A percentile compares a stretch with the other conserved stretches of the same genome.
These are phyloP conservation scores for Claviceps sp. DNA, from an alignment of 2,329 filamentous ascomycete species.

Conservation along the genomic window DNA sequence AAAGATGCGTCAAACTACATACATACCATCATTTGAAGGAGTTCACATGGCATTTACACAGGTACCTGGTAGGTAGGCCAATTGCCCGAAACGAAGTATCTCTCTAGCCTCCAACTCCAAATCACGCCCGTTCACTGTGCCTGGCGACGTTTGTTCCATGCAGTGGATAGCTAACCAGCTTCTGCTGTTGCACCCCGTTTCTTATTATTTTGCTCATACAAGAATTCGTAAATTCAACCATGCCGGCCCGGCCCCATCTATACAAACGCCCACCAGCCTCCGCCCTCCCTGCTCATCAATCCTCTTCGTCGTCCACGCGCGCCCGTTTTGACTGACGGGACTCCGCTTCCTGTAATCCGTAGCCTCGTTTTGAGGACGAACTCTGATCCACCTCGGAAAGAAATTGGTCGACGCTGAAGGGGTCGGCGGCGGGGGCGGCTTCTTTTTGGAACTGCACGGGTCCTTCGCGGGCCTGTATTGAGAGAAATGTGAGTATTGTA, in stretches of 20 bases:
- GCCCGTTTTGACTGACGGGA: slow-evolving; percentile 55
- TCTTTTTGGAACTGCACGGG: slow-evolving; percentile 97
- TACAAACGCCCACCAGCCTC: neutral
- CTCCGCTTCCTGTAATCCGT: slow-evolving; percentile 58
- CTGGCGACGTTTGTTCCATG: no score
- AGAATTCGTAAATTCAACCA: no score
- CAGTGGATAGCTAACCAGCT: no score
- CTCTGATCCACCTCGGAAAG: slow-evolving; percentile 63
- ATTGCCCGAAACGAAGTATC: no score
- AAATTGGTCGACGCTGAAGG: slow-evolving; percentile 91
- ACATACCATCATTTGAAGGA: no score
- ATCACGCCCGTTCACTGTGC: no score
- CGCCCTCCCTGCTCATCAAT: slow-evolving; percentile 14
- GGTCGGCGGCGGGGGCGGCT: slow-evolving; percentile 47
- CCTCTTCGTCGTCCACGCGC: slow-evolving; percentile 60
- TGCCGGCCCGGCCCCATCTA: neutral
- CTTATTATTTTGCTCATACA: no score
- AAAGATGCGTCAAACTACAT: no score
- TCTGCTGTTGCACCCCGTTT: no score
- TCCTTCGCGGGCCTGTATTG: slow-evolving; percentile 57
- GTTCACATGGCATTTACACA: no score
- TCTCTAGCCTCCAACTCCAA: no score
- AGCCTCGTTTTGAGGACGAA: slow-evolving; percentile 56
- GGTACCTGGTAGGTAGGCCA: no score
- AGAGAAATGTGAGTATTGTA: slow-evolving; percentile 16